Evolutionary conservation across 2,329 filamentous ascomycete species (phyloP).

Genomic region (Aspergillus fructus): DNA sequence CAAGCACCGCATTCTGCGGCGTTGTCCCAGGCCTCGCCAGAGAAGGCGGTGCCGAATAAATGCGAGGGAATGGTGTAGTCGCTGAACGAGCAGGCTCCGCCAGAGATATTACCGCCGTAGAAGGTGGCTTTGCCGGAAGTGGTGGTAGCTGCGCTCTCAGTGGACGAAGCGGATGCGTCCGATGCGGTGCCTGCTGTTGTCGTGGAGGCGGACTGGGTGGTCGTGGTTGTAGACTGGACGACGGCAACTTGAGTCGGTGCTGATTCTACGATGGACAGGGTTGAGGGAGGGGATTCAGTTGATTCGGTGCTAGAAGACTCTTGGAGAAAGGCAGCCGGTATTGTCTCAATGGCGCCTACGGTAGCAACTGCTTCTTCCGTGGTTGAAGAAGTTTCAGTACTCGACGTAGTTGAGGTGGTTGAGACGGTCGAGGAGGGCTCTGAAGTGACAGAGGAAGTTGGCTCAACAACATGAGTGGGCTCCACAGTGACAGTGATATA

Average conservation of each 20-base stretch:
- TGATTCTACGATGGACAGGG: neutral
- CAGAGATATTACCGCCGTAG: slow-evolving; percentile 57
- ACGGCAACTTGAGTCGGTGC: neutral
- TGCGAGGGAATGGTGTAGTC: slow-evolving; percentile 61
- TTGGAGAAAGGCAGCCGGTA: neutral
- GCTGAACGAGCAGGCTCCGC: slow-evolving; percentile 64
- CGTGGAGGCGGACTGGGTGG: neutral
- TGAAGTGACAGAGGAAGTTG: slow-evolving; percentile 7
- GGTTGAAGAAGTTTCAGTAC: neutral
- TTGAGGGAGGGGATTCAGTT: neutral
- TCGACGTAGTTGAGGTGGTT: neutral
- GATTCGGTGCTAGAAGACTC: slow-evolving; percentile 1
- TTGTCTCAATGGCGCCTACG: slow-evolving; percentile 1
- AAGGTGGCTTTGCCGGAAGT: slow-evolving; percentile 50
- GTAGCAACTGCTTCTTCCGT: neutral
- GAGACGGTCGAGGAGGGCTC: neutral
- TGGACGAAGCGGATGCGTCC: neutral
- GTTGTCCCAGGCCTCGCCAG: slow-evolving; percentile 54
- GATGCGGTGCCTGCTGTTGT: neutral
- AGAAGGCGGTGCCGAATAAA: slow-evolving; percentile 61
- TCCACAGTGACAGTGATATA: slow-evolving; percentile 27
- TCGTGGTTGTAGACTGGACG: neutral
- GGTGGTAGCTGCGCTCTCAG: neutral
- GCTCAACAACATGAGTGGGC: slow-evolving; percentile 13
- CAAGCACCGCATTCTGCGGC: slow-evolving; percentile 62